phyloP scores from a whole-genome alignment of 2,329 filamentous ascomycete species.

The Paecilomyces sp. region DNA sequence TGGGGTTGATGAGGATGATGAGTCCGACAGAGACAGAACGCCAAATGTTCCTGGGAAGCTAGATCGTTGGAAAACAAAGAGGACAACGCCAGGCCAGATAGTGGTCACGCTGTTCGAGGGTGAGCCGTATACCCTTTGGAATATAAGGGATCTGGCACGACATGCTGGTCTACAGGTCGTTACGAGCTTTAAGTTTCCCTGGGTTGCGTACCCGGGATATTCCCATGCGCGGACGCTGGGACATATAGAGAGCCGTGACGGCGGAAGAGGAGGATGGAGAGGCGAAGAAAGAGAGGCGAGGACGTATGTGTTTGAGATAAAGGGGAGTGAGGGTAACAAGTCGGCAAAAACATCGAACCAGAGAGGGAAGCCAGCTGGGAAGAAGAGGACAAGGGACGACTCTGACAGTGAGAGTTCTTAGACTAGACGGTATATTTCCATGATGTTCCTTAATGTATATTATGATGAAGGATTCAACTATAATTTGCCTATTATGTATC shows the following conservation, averaged over 20 bases:
- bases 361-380: constrained; percentile 20
- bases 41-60: constrained; percentile 6
- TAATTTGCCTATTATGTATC: not conserved
- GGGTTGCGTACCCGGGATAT: constrained; percentile 41
- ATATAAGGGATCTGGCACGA: constrained; percentile 77
- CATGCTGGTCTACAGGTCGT: constrained; percentile 49
- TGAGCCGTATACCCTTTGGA: constrained; percentile 94
- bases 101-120: constrained; percentile 87
- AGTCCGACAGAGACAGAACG: constrained; percentile 6
- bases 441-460: not conserved
- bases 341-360: not conserved
- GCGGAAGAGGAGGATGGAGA: constrained; percentile 37
- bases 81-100: constrained; percentile 46
- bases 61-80: constrained; percentile 6
- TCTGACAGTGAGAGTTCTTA: constrained; percentile 27
- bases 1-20: constrained; percentile 13
- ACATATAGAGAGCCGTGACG: constrained; percentile 34
- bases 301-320: constrained; percentile 40
- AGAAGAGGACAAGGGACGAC: constrained; percentile 24
- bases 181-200: constrained; percentile 42
- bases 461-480: not conserved
- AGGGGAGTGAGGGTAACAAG: constrained; percentile 12
- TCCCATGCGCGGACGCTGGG: constrained; percentile 41
- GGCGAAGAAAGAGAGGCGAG: constrained; percentile 41
- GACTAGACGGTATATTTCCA: not conserved